These are phyloP conservation scores for Tripterygium wilfordii DNA, from an alignment of 177 flowering plant species.

Conservation along the genomic window DNA sequence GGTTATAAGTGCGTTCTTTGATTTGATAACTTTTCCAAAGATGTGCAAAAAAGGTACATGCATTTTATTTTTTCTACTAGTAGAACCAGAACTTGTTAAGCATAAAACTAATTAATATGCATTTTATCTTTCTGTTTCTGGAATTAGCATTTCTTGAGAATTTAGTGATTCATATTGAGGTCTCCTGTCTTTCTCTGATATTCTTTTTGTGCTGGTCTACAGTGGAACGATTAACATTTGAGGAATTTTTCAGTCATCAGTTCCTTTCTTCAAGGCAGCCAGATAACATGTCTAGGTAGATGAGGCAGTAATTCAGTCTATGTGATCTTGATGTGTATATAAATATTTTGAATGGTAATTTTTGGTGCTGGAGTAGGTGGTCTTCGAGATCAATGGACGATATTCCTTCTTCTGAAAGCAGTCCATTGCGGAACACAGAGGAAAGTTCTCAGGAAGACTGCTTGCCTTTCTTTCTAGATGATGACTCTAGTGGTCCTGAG, in stretches of 20 bases:
- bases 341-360: too few relatives aligned
- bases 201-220: too few relatives aligned
- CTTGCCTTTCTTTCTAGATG: conserved; percentile 72
- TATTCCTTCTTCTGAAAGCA: conserved; percentile 31
- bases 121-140: too few relatives aligned
- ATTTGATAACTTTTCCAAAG: too few relatives aligned
- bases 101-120: too few relatives aligned
- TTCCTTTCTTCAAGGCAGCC: conserved; percentile 45
- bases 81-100: too few relatives aligned
- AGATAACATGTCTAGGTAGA: conserved; percentile 46
- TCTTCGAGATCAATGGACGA: conserved; percentile 29
- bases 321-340: conserved; percentile 2
- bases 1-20: too few relatives aligned
- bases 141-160: too few relatives aligned
- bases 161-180: too few relatives aligned
- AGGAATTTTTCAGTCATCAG: conserved; percentile 90
- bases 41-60: too few relatives aligned
- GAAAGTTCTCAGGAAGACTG: conserved; percentile 75
- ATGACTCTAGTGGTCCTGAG: conserved; percentile 65
- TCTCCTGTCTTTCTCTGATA: too few relatives aligned
- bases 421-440: conserved; percentile 32
- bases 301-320: neutral
- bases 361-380: conserved; percentile 32
- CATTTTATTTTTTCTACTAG: too few relatives aligned
- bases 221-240: conserved; percentile 97